phyloP scores from a whole-genome alignment of 345 rosid genomes.

The Pistacia atlantica region DNA sequence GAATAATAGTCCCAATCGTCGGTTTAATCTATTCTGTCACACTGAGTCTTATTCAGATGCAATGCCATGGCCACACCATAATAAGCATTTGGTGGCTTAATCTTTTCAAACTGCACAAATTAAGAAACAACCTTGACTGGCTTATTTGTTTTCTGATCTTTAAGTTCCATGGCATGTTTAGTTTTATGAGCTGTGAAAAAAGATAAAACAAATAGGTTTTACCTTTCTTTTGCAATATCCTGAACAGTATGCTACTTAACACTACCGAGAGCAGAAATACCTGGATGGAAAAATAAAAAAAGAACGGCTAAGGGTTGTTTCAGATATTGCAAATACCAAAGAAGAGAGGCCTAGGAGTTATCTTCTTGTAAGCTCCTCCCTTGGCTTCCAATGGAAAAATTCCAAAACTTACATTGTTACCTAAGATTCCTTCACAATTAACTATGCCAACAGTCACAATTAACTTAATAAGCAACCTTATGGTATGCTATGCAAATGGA shows the following conservation, averaged over 20 bases:
- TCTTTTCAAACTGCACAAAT: neutral
- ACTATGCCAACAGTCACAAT: neutral
- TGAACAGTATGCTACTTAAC: neutral
- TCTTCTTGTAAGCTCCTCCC: conserved; percentile 12
- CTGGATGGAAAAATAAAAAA: neutral
- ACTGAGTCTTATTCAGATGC: neutral
- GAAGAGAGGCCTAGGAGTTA: conserved; percentile 20
- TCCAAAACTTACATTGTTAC: conserved; percentile 24
- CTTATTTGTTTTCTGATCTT: neutral
- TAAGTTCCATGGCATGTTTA: neutral
- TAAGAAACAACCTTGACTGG: neutral
- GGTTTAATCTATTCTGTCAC: neutral
- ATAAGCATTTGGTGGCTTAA: neutral
- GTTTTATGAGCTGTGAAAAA: neutral
- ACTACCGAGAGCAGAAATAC: neutral
- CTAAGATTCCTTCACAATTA: conserved; percentile 30
- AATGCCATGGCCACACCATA: neutral
- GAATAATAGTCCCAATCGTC: neutral
- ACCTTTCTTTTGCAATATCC: neutral
- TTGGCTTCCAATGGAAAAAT: conserved; percentile 4
- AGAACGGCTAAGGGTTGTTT: neutral
- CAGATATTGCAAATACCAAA: conserved; percentile 8
- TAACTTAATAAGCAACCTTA: neutral
- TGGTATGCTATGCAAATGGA: neutral
- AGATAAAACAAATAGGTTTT: neutral